Evolutionary conservation across 1,284 basidiomycete species (phyloP).

Genomic region (Amylostereum areolatum): DNA sequence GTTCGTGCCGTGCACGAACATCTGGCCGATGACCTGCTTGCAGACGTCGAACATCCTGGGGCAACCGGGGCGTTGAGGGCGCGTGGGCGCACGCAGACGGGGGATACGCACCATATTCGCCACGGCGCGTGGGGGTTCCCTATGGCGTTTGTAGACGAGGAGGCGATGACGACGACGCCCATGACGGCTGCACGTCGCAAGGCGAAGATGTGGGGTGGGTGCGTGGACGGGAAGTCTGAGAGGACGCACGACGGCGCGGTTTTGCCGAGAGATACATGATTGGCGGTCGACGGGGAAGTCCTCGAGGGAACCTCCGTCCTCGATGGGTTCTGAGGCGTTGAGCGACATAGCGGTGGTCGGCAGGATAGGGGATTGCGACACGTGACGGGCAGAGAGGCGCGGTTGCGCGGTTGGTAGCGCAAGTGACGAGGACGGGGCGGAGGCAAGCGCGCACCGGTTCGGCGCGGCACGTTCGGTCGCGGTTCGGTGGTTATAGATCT

Average conservation of each 20-base stretch:
- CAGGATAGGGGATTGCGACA: no score
- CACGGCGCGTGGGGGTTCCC: slow-evolving; percentile 89
- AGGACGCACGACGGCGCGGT: slow-evolving; percentile 23
- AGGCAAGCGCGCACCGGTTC: no score
- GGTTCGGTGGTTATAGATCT: no score
- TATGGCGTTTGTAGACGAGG: slow-evolving; percentile 86
- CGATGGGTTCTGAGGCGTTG: not conserved
- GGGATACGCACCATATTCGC: slow-evolving; percentile 79
- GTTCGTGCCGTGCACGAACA: slow-evolving; percentile 86
- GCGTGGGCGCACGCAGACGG: no score
- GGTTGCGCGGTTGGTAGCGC: no score
- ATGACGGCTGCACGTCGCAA: slow-evolving; percentile 70
- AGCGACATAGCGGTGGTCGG: not conserved
- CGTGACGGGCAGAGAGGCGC: no score
- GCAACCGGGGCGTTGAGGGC: not conserved
- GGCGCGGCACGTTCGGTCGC: no score
- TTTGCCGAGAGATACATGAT: slow-evolving; percentile 26
- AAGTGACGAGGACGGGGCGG: no score
- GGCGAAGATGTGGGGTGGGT: slow-evolving; percentile 4
- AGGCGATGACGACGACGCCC: slow-evolving; percentile 83
- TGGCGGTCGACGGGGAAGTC: slow-evolving; percentile 15
- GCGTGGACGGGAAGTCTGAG: slow-evolving; percentile 9
- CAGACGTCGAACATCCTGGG: slow-evolving; percentile 81
- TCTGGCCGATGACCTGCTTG: slow-evolving; percentile 90
- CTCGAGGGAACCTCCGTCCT: slow-evolving; percentile 5